Conservation (phyloP, 768 basidiomycete genomes). For the Amyloporia xantha region DNA sequence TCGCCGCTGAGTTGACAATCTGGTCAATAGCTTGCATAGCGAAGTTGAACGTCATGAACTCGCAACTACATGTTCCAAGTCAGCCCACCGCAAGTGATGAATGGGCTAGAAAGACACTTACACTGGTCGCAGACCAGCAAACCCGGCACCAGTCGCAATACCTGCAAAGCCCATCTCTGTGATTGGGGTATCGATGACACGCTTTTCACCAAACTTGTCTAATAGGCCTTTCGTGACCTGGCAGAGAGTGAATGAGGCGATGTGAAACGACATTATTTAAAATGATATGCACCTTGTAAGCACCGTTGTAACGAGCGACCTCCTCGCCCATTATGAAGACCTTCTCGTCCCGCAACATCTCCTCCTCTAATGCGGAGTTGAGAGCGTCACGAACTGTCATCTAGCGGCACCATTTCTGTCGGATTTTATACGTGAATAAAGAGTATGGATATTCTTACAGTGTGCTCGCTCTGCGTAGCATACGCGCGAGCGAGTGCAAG, state of each 20-base stretch:
- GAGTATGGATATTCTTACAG: conserved; percentile 34
- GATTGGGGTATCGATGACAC: conserved; percentile 94
- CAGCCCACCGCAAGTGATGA: conserved; percentile 3
- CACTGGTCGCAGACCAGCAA: conserved; percentile 93
- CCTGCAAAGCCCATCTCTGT: conserved; percentile 99
- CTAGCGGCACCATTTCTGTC: conserved; percentile 31
- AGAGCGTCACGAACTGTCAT: conserved; percentile 99
- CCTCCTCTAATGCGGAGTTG: conserved; percentile 98
- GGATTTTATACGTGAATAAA: neutral
- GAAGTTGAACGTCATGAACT: conserved; percentile 99
- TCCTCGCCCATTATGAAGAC: conserved; percentile 98
- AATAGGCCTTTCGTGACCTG: conserved; percentile 97
- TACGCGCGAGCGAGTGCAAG: conserved; percentile 48
- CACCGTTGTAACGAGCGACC: conserved; percentile 97
- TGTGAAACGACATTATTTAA: neutral
- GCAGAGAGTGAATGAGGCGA: neutral
- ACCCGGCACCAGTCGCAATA: conserved; percentile 88
- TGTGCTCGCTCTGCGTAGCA: conserved; percentile 51
- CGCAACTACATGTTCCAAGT: conserved; percentile 53
- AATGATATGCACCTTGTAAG: conserved; percentile 67
- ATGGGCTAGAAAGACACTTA: conserved; percentile 29
- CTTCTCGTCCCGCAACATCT: conserved; percentile 92
- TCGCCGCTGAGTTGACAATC: conserved; percentile 99
- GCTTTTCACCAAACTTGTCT: conserved; percentile 98
- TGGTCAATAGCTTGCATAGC: conserved; percentile 99